Evolutionary conservation across 2,329 filamentous ascomycete species (phyloP), one percentile per base, ranked within the genome.

Genomic region (Pseudogymnoascus sp.): DNA sequence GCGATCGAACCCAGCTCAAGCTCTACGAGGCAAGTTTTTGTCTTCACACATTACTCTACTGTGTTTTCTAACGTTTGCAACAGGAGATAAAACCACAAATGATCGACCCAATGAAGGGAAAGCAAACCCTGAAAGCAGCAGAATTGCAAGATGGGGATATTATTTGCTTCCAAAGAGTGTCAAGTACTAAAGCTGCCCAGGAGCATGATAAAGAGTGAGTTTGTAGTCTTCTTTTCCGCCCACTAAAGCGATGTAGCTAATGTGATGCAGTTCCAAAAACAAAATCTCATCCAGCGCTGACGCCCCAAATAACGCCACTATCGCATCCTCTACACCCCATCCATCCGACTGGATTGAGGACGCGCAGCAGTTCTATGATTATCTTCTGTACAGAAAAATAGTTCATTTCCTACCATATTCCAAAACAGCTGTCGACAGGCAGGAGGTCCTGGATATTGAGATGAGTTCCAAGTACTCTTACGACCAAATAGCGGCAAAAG

Each of bases 91-190:
- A 97, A 76, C 92, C 92, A 59, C 90, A 86, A 63, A 97, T 97
- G 92, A 96, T 99, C 67, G 95, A 99, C 71, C 82, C 84, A 6
- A 88, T 99, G 79, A 97, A 97, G 75, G 83, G 87, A 0, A 97
- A 96, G 76, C 86, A 91, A 70, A 91, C 92, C 0, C 81, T 99
- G 63, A 89, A 92, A 66, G 86, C 90, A 63, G 94, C 94, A 1
- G 95, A 99, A 73, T 88, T 99, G 22, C 93, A 97, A 72, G 93
- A 99, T 69, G 94, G 94, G 57, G 94, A 99, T 71, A 96, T 99
- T 67, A 86, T 99, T 61, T 96, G 92, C 71, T 97, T 97, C 76
- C 94, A 99, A 73, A 84, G 84, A 63, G 77, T 81, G 25, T 75
- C 72, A 1, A 81, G 84, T 54, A 74, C 74, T 37, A 82, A 81